A percentile compares a stretch with the other conserved stretches of the same genome.
Evolutionary conservation across 495 filamentous ascomycete species (phyloP).

Genomic region (Penicillium roqueforti): DNA sequence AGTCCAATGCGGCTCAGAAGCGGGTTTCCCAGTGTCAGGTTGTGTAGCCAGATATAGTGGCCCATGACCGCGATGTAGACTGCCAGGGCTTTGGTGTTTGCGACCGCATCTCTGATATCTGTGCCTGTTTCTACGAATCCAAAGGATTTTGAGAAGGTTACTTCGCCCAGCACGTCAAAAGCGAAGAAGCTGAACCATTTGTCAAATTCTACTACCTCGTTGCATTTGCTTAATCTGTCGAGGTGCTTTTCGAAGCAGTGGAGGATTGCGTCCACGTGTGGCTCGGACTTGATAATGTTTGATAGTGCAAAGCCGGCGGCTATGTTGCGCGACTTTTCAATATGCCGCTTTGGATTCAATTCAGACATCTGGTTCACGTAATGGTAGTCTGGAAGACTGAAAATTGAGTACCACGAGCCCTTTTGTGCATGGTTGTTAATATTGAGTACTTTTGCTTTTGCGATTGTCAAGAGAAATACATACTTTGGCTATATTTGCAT

Average conservation of each 20-base stretch:
- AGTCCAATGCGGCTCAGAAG: too few relatives aligned
- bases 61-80: too few relatives aligned
- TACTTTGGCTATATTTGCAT: constrained; percentile 27
- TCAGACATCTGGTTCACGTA: constrained; percentile 45
- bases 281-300: constrained; percentile 39
- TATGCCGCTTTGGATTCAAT: constrained; percentile 31
- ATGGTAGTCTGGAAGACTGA: constrained; percentile 37
- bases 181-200: constrained; percentile 47
- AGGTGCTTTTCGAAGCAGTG: constrained; percentile 28
- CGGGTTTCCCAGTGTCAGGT: too few relatives aligned
- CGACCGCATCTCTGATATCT: too few relatives aligned
- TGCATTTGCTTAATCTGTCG: constrained; percentile 18
- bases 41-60: too few relatives aligned
- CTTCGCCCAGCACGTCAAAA: too few relatives aligned
- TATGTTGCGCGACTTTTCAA: constrained; percentile 31
- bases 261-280: constrained; percentile 34
- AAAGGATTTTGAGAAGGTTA: too few relatives aligned
- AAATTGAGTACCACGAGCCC: constrained; percentile 30
- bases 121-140: too few relatives aligned
- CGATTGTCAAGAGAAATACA: too few relatives aligned
- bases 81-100: too few relatives aligned
- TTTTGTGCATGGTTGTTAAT: constrained; percentile 6
- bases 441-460: too few relatives aligned
- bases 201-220: constrained; percentile 34
- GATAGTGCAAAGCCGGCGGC: constrained; percentile 36